Evolutionary conservation across 345 rosid species (phyloP).

Genomic region (Microcos paniculata): DNA sequence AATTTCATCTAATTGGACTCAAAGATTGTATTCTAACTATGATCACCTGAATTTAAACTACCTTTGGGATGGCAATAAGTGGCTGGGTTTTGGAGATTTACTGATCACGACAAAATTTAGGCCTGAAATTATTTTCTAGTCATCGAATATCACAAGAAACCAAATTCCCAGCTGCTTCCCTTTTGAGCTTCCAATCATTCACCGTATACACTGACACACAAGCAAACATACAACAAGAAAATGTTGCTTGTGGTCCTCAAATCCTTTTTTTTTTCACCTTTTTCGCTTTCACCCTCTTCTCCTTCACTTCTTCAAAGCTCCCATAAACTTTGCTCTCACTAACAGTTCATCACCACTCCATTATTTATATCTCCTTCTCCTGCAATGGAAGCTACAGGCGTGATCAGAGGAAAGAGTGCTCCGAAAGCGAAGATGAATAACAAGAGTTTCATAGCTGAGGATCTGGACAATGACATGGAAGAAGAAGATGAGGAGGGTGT

Average conservation of each 20-base stretch:
- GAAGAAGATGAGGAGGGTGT: slow-evolving; percentile 39
- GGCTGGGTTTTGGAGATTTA: slow-evolving; percentile 3
- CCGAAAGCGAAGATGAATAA: slow-evolving; percentile 29
- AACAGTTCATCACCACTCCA: background rate
- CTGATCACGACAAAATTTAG: background rate
- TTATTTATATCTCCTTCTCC: slow-evolving; percentile 14
- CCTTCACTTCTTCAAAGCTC: slow-evolving; percentile 17
- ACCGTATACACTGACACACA: slow-evolving; percentile 3
- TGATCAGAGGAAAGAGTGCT: slow-evolving; percentile 32
- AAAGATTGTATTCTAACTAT: too few species aligned
- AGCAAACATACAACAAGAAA: slow-evolving; percentile 18
- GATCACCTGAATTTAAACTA: background rate
- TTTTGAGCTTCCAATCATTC: slow-evolving; percentile 23
- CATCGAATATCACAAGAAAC: slow-evolving; percentile 5
- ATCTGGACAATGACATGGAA: slow-evolving; percentile 51
- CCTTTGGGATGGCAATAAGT: background rate
- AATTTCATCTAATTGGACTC: background rate
- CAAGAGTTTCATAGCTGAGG: slow-evolving; percentile 39
- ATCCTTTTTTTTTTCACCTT: slow-evolving; percentile 20
- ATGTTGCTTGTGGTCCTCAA: slow-evolving; percentile 37
- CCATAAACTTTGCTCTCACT: slow-evolving; percentile 11
- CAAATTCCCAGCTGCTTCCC: background rate
- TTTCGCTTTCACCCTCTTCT: background rate
- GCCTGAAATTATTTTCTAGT: background rate
- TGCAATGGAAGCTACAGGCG: slow-evolving; percentile 37